These are phyloP conservation scores for Paramarasmius palmivorus DNA, from an alignment of 1,284 basidiomycete genomes.

Conservation along the genomic window DNA sequence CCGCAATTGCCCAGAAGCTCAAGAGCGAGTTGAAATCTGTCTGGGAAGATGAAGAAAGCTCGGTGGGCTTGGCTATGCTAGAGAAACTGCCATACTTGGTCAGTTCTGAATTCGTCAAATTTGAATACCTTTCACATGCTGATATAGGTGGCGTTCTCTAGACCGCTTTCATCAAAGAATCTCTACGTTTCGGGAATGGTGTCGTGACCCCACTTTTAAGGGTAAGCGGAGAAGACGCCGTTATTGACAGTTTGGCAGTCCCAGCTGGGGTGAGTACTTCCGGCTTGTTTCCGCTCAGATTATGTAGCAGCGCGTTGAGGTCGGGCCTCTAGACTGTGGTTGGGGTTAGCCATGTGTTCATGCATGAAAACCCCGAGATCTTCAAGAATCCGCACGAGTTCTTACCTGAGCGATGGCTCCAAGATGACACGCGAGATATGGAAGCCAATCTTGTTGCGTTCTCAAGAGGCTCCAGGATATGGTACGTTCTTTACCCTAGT, in stretches of 20 bases:
- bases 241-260: conserved; percentile 18
- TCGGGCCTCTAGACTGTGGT: conserved; percentile 20
- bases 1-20: conserved; percentile 6
- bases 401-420: conserved; percentile 29
- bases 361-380: conserved; percentile 21
- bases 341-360: conserved; percentile 20
- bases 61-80: conserved; percentile 5
- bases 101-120: neutral
- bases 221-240: conserved; percentile 18
- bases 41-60: conserved; percentile 16
- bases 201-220: conserved; percentile 20
- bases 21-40: conserved; percentile 11
- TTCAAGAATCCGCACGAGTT: conserved; percentile 27
- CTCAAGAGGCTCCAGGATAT: conserved; percentile 32
- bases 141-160: conserved; percentile 3
- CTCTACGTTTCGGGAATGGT: conserved; percentile 21
- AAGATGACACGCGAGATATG: conserved; percentile 20
- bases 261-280: conserved; percentile 22
- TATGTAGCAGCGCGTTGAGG: neutral
- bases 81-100: conserved; percentile 22
- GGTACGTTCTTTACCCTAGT: conserved; percentile 17
- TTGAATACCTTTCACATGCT: neutral
- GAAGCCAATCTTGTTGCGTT: conserved; percentile 30
- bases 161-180: conserved; percentile 26
- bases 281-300: too few relatives aligned